Evolutionary conservation across 768 basidiomycete genomes (phyloP).

Genomic region (Calocybe indica): DNA sequence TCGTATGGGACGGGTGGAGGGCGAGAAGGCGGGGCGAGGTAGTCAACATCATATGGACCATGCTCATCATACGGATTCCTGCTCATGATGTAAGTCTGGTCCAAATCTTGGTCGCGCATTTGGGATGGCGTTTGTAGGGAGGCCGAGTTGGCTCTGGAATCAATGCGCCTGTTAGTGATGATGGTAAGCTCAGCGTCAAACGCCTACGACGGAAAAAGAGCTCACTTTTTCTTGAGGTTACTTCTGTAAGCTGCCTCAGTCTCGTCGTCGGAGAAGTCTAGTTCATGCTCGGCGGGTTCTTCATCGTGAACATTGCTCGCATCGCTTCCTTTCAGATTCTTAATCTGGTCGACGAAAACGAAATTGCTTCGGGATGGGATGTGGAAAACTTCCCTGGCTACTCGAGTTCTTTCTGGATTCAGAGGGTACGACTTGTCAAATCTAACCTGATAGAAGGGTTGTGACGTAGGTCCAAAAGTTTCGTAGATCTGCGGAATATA

Average conservation of each 20-base stretch:
- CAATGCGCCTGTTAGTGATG: constrained; percentile 37
- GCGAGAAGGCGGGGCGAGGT: constrained; percentile 47
- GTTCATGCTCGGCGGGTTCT: constrained; percentile 83
- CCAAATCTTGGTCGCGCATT: constrained; percentile 50
- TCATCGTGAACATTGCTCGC: constrained; percentile 95
- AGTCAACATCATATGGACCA: constrained; percentile 66
- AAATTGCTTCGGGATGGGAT: constrained; percentile 76
- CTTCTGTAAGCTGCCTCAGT: constrained; percentile 72
- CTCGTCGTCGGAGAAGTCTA: constrained; percentile 96
- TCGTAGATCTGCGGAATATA: constrained; percentile 66
- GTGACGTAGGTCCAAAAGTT: constrained; percentile 90
- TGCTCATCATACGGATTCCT: constrained; percentile 61
- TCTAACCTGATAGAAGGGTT: constrained; percentile 86
- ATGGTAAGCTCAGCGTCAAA: constrained; percentile 1
- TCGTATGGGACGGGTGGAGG: constrained; percentile 72
- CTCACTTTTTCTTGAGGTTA: constrained; percentile 54
- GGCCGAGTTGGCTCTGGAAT: constrained; percentile 44
- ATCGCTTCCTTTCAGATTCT: constrained; percentile 77
- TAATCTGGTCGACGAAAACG: constrained; percentile 73
- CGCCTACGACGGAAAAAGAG: constrained; percentile 1
- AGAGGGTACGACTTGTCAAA: constrained; percentile 66
- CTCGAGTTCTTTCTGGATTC: constrained; percentile 45
- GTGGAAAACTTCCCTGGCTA: constrained; percentile 72
- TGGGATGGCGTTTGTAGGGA: constrained; percentile 50
- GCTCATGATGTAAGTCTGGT: constrained; percentile 36